Conservation (phyloP, 2,329 filamentous ascomycete species). For the Huntiella moniliformis region DNA sequence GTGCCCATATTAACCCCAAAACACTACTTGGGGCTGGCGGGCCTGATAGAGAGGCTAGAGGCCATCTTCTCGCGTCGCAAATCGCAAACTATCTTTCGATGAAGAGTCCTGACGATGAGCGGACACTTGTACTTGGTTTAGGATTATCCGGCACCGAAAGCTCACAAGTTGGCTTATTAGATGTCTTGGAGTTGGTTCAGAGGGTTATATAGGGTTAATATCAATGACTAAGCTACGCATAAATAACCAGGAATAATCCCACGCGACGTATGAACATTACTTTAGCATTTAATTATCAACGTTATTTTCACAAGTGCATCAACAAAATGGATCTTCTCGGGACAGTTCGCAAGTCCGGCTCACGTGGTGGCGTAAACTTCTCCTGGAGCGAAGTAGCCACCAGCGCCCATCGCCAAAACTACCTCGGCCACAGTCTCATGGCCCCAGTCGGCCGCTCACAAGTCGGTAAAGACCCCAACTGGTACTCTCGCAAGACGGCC, state of each 20-base stretch:
- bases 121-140: conserved; percentile 43
- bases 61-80: conserved; percentile 77
- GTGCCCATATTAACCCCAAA: conserved; percentile 65
- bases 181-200: conserved; percentile 43
- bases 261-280: too few species aligned
- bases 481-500: conserved; percentile 43
- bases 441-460: conserved; percentile 88
- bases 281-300: too few species aligned
- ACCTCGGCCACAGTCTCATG: conserved; percentile 78
- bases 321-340: conserved; percentile 77
- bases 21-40: conserved; percentile 73
- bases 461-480: conserved; percentile 48
- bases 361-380: conserved; percentile 86
- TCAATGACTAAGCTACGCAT: conserved; percentile 15
- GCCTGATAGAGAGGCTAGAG: conserved; percentile 60
- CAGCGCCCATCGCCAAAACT: conserved; percentile 74
- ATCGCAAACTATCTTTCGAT: conserved; percentile 64
- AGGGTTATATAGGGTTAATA: conserved; percentile 24
- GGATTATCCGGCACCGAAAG: conserved; percentile 33
- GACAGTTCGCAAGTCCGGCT: conserved; percentile 76
- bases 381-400: conserved; percentile 88
- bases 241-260: not conserved
- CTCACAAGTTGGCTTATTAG: conserved; percentile 41
- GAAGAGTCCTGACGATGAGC: conserved; percentile 44
- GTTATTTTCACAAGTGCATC: not conserved